Evolutionary conservation across 495 filamentous ascomycete species (phyloP).

Genomic region (Annulohypoxylon bovei): DNA sequence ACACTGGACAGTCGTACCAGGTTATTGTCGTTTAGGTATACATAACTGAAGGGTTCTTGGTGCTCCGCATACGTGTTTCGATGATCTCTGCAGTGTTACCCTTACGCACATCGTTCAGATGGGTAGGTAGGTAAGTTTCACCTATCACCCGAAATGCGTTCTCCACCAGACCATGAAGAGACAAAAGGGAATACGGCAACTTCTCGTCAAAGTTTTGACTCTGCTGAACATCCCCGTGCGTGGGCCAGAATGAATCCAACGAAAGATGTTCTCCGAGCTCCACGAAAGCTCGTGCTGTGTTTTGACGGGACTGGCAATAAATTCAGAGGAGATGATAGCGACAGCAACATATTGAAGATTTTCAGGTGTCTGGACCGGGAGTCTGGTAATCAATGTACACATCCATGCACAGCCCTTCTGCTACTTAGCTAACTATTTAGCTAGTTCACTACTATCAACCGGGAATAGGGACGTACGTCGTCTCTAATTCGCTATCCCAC

Average conservation of each 20-base stretch:
- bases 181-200: constrained; percentile 23
- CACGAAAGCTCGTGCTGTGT: constrained; percentile 74
- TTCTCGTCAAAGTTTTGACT: constrained; percentile 6
- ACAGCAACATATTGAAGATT: constrained; percentile 92
- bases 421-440: constrained; percentile 10
- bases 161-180: neutral
- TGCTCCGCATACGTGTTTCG: neutral
- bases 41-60: constrained; percentile 2
- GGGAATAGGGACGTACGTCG: constrained; percentile 88
- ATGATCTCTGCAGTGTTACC: constrained; percentile 6
- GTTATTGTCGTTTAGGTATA: constrained; percentile 8
- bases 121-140: constrained; percentile 33
- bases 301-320: constrained; percentile 94
- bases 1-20: neutral
- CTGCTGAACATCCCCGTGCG: neutral
- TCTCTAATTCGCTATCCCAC: constrained; percentile 71
- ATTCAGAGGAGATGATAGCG: constrained; percentile 79
- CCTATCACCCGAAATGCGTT: constrained; percentile 6
- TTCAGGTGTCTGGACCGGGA: constrained; percentile 71
- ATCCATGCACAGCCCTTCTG: neutral
- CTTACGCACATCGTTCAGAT: constrained; percentile 1
- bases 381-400: constrained; percentile 61
- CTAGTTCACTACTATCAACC: constrained; percentile 78
- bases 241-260: constrained; percentile 23
- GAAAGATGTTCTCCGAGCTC: constrained; percentile 21